These are phyloP conservation scores for Hibiscus mutabilis DNA, from an alignment of 345 rosid species.

Conservation along the genomic window DNA sequence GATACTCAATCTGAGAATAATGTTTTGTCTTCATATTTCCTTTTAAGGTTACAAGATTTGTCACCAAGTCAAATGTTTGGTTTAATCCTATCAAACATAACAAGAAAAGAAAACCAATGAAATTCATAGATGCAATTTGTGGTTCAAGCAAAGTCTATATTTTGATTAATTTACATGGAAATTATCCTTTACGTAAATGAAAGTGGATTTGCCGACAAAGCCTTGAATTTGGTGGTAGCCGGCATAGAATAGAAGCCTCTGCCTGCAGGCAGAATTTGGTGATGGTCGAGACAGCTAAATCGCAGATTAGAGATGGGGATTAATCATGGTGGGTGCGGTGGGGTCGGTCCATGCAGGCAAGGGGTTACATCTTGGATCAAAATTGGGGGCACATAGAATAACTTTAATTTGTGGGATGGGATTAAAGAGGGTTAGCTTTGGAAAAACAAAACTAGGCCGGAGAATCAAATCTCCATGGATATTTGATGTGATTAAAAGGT, in stretches of 20 bases:
- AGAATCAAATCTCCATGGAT: slow-evolving; percentile 25
- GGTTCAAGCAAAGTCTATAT: not conserved
- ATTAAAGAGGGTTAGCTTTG: slow-evolving; percentile 15
- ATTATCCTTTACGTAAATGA: not conserved
- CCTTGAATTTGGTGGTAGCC: not conserved
- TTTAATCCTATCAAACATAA: not conserved
- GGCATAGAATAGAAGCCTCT: too few species aligned
- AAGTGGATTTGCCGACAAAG: slow-evolving; percentile 7
- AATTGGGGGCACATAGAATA: slow-evolving; percentile 18
- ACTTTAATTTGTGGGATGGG: slow-evolving; percentile 15
- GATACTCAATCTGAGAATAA: not conserved
- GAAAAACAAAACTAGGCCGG: slow-evolving; percentile 18
- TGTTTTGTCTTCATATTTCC: not conserved
- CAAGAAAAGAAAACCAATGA: not conserved
- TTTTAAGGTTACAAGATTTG: not conserved
- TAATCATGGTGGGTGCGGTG: slow-evolving; percentile 24
- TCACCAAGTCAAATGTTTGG: not conserved
- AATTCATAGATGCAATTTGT: not conserved
- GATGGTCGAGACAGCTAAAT: slow-evolving; percentile 4
- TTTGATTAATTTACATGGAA: slow-evolving; percentile 1
- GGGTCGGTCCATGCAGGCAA: slow-evolving; percentile 23
- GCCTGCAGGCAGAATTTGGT: too few species aligned
- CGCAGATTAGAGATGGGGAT: not conserved
- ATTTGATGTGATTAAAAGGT: slow-evolving; percentile 26
- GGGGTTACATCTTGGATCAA: slow-evolving; percentile 27